A percentile compares a stretch with the other conserved stretches of the same genome.
These are phyloP conservation scores for barrel medic (Medicago truncatula) DNA, from an alignment of 306 rosid genomes.

Conservation along the genomic window DNA sequence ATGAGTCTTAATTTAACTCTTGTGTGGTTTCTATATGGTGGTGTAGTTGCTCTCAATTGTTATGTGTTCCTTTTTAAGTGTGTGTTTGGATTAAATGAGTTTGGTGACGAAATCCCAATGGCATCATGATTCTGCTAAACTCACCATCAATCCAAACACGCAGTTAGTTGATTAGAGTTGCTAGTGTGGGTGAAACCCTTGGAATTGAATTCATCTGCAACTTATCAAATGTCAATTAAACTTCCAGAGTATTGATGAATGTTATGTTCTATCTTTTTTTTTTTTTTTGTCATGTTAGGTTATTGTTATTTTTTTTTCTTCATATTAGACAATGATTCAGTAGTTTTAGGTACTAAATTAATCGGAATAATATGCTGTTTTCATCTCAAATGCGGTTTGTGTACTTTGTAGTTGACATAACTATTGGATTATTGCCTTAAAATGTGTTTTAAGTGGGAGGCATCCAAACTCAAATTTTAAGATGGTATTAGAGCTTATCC, in stretches of 20 bases:
- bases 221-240: neutral
- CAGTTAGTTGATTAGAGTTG: neutral
- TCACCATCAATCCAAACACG: neutral
- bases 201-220: neutral
- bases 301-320: neutral
- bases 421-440: no score
- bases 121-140: neutral
- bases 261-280: no score
- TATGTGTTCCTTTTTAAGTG: neutral
- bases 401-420: no score
- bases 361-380: conserved; percentile 3
- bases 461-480: no score
- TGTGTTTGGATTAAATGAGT: neutral
- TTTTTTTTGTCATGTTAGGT: neutral
- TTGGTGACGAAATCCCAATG: neutral
- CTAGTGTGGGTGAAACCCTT: neutral
- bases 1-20: no score
- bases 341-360: neutral
- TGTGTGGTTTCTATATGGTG: neutral
- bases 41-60: neutral
- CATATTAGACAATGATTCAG: neutral
- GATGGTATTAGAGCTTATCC: no score
- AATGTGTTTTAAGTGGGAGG: no score
- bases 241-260: neutral
- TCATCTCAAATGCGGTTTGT: neutral